These are phyloP conservation scores for Penicillium polonicum DNA, from an alignment of 2,329 filamentous ascomycete genomes.

Conservation along the genomic window DNA sequence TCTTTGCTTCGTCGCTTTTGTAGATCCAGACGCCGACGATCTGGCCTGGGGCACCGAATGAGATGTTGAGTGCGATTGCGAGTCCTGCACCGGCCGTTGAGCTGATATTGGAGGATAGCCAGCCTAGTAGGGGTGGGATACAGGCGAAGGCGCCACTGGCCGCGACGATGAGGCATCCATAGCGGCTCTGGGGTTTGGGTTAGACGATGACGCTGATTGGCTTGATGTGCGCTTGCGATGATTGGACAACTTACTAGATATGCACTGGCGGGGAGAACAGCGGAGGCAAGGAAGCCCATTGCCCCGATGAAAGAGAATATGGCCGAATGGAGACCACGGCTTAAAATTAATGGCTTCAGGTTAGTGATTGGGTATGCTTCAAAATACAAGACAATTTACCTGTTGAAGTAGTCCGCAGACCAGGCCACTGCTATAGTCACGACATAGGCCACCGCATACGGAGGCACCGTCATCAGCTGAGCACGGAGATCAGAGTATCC, in stretches of 20 bases:
- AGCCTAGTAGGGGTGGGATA: constrained; percentile 69
- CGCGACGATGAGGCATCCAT: constrained; percentile 68
- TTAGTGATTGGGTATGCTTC: neutral
- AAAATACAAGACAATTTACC: constrained; percentile 20
- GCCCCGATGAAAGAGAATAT: constrained; percentile 53
- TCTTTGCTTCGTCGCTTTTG: constrained; percentile 58
- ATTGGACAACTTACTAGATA: constrained; percentile 45
- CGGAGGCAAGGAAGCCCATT: constrained; percentile 61
- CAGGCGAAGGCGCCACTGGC: constrained; percentile 66
- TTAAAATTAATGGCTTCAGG: constrained; percentile 10
- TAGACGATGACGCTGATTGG: neutral
- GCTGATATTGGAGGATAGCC: constrained; percentile 67
- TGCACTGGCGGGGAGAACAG: constrained; percentile 59
- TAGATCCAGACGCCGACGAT: constrained; percentile 75
- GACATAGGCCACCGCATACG: constrained; percentile 61
- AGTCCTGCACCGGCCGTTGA: constrained; percentile 65
- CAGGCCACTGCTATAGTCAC: constrained; percentile 54
- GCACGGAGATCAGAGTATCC: constrained; percentile 57
- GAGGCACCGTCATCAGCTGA: constrained; percentile 66
- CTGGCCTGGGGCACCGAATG: constrained; percentile 66
- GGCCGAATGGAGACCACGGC: constrained; percentile 53
- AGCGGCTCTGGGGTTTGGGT: constrained; percentile 48
- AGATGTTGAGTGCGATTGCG: constrained; percentile 69
- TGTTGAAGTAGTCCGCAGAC: constrained; percentile 58
- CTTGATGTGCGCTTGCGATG: neutral